Evolutionary conservation across 768 basidiomycete genomes (phyloP), one percentile per base, ranked within the genome.

Genomic region (Mycena haematopus): DNA sequence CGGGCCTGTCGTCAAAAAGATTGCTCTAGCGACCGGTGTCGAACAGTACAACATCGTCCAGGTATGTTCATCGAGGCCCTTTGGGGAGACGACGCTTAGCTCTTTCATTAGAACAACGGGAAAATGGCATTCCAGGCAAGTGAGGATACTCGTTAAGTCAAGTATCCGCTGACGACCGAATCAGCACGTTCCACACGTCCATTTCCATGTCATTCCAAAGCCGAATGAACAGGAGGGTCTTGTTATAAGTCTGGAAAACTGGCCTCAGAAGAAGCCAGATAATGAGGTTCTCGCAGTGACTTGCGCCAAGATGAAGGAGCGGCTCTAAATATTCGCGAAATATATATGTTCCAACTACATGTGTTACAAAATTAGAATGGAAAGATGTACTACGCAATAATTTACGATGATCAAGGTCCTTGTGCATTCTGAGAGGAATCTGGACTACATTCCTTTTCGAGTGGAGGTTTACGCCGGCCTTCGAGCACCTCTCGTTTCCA

Each of bases 21-120:
- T 85, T 10, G 85, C 84, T 1, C 56, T 78, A 27, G 79, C 84
- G 7, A 78, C 79, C 7, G 84, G 79, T 1, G 75, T 75, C 0
- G 78, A 82, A 55, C 73, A 88, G 59, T 90, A 85, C 77, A 90
- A 89, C 66, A 70, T 89, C 52, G 67, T 89, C 13, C 78, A 87
- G 82, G 80, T 79, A 44, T 5, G 68, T 21, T 4, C 25, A 29
- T 19, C 44, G 44, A 1, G 7, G 6, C 40, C 29, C 14, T 14
- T 49, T n/a, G 24, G n/a, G 19, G 7, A 2, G 8, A 38, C 47
- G 10, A 19, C 7, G 29, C 13, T 6, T 6, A 27, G 25, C 19
- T 3, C n/a, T 22, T 14, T 22, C 7, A 9, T 47, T 24, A 81
- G 80, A 89, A 88, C 73, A 89, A 88, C 72, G 87, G 87, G 6